phyloP scores from a whole-genome alignment of 345 rosid species.

The Cochlearia excelsa region DNA sequence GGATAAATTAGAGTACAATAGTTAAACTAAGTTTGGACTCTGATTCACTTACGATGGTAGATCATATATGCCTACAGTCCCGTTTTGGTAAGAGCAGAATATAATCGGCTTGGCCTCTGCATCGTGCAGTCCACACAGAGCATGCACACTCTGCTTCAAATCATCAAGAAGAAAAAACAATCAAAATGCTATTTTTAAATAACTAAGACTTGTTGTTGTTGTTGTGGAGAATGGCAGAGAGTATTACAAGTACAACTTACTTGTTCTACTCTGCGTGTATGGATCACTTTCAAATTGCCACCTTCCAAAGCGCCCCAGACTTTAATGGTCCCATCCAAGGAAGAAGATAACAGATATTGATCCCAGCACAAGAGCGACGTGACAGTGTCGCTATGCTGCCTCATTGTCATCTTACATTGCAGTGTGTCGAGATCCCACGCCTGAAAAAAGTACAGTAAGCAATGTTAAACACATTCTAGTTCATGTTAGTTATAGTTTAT shows the following conservation, averaged over 20 bases:
- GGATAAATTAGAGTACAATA: neutral
- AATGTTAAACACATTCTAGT: neutral
- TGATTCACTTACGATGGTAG: conserved; percentile 43
- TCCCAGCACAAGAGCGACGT: conserved; percentile 54
- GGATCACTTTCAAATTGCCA: conserved; percentile 31
- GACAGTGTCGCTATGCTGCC: conserved; percentile 46
- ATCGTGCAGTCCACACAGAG: conserved; percentile 38
- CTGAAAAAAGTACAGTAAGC: conserved; percentile 19
- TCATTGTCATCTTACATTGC: conserved; percentile 36
- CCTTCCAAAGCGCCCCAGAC: conserved; percentile 42
- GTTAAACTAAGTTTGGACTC: neutral
- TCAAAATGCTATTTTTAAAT: neutral
- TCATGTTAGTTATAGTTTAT: neutral
- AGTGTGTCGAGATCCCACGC: conserved; percentile 48
- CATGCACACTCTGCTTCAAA: conserved; percentile 36
- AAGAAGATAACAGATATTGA: conserved; percentile 47
- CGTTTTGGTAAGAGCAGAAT: conserved; percentile 39
- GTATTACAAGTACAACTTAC: conserved; percentile 30
- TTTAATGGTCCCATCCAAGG: conserved; percentile 47
- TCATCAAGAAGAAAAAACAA: neutral
- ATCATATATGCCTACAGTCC: conserved; percentile 38
- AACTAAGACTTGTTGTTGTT: neutral
- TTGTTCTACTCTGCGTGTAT: conserved; percentile 36
- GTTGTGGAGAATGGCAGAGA: neutral
- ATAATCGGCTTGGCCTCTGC: conserved; percentile 41